Base-by-base conservation (phyloP, 805 yeast species). In the Saccharomyces jurei region DNA sequence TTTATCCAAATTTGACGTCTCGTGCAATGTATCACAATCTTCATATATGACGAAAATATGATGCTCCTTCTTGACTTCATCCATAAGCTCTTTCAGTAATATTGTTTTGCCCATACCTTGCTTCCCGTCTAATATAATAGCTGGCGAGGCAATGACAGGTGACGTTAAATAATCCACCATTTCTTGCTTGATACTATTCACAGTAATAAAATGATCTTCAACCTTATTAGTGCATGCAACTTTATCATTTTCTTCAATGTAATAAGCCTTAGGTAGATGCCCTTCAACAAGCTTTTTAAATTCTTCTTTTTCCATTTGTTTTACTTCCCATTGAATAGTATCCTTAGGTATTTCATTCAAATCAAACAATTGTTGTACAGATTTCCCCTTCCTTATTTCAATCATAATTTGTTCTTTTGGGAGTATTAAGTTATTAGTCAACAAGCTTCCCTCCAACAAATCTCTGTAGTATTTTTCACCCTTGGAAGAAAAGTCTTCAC, bases 31-130 rank as follows among this genome's bases (percentile, higher is more conserved):
- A 81, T 69, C 94, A 81, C 58, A 87, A 68, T 56, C 75, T 62
- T 59, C 77, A 76, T 30, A 83, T 66, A 62, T 74, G 66, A 61
- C 76, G 77, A 11, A 84, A 79, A 53, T 49, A 2, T 41, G 47
- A 41, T 75, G 67, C 2, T 71, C 64, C 1, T 66, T 51, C 8
- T 63, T 56, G 6, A 87, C 63, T 9, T 62, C 60, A 1, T 70
- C 55, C 0, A 75, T 61, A 0, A 86, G 64, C 27, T 76, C 71
- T 3, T 74, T 68, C 14, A 83, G 63, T 2, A 86, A 57, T 1
- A 81, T 69, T 0, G 94, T 74, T 66, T 92, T 92, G 0, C 98
- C 98, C 57, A 89, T 79, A 0, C 97, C 97, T 1, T 87, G 74
- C 25, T 83, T 71, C 0, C 97, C 98, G 60, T 82, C 78, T 0